phyloP scores from a whole-genome alignment of 2,329 filamentous ascomycete genomes.

The Botrytis elliptica region DNA sequence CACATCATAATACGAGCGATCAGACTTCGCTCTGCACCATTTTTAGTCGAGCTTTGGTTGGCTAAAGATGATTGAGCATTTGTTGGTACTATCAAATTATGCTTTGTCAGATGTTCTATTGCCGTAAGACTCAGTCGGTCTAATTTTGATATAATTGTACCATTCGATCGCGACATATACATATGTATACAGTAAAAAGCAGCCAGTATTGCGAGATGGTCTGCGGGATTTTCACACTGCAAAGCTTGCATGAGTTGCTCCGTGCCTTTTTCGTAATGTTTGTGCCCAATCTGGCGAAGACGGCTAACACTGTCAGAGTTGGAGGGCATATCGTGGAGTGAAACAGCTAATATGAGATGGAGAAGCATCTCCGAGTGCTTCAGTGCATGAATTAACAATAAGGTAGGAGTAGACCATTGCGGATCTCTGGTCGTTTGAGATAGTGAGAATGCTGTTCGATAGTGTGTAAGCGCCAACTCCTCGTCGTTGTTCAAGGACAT shows the following conservation, averaged over 20 bases:
- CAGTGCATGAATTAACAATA: slow-evolving; percentile 47
- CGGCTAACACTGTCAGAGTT: background rate
- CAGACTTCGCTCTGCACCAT: slow-evolving; percentile 17
- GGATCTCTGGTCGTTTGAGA: slow-evolving; percentile 24
- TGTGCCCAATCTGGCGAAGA: background rate
- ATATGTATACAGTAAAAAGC: slow-evolving; percentile 23
- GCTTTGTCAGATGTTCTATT: slow-evolving; percentile 9
- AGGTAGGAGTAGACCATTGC: slow-evolving; percentile 20
- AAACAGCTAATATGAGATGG: slow-evolving; percentile 18
- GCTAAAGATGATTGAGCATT: background rate
- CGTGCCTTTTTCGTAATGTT: slow-evolving; percentile 23
- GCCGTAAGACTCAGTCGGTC: slow-evolving; percentile 21
- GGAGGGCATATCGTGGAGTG: slow-evolving; percentile 15
- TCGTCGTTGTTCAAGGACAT: slow-evolving; percentile 9
- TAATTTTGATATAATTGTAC: slow-evolving; percentile 13
- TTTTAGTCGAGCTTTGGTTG: background rate
- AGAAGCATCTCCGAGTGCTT: slow-evolving; percentile 17
- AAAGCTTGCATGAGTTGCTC: slow-evolving; percentile 22
- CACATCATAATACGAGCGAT: slow-evolving; percentile 23
- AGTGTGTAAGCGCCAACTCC: slow-evolving; percentile 19
- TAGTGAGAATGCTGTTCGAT: slow-evolving; percentile 20
- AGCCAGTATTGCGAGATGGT: slow-evolving; percentile 19
- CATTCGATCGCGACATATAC: slow-evolving; percentile 20
- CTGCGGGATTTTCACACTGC: background rate
- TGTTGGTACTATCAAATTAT: background rate